Base-by-base conservation (phyloP, 1,284 basidiomycete genomes). In the Ceraceosorus bombacis region DNA sequence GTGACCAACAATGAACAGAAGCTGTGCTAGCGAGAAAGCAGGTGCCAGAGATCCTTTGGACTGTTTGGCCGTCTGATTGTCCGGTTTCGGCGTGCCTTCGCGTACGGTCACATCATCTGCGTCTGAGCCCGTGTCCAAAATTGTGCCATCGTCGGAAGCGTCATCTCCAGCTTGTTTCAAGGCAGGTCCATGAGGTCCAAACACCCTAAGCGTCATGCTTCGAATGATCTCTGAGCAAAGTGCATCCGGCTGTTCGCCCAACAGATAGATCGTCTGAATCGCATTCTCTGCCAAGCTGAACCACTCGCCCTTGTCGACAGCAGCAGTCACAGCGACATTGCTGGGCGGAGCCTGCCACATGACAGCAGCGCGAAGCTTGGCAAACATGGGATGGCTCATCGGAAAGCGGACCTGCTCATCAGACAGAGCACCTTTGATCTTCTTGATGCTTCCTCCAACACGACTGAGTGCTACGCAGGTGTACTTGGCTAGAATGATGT, bases 271-370 rank as follows among this genome's bases (percentile, higher is more conserved):
- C 0, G 94, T 92, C 76, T 98, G 96, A 79, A 99, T 86, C 4
- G 88, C 90, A 78, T 98, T 91, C 77, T 99, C 94, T 0, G 95
- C 90, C 80, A 97, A 85, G 9, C 87, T 86, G 74, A 98, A 96
- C 82, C 82, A 82, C 53, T 70, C 64, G 54, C 55, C 62, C 37
- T 66, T 67, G 37, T 59, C 62, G 27, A 27, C 27, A 51, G 57
- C 55, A 53, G 59, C 64, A 49, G 65, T 60, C 46, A 64, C 57
- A 27, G 27, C 27, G 27, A 27, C 27, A 27, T 27, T 27, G 12
- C 62, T 59, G 38, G 66, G 65, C 27, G 27, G 27, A 40, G 52
- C 62, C 6, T 57, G 56, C 51, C 52, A 43, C 62, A 65, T 64
- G 53, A 95, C 83, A 5, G 85, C 83, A 2, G 88, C 86, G 71